Evolutionary conservation across 768 basidiomycete species (phyloP), one percentile per base, ranked within the genome.

Genomic region (Arthromyces matolae): DNA sequence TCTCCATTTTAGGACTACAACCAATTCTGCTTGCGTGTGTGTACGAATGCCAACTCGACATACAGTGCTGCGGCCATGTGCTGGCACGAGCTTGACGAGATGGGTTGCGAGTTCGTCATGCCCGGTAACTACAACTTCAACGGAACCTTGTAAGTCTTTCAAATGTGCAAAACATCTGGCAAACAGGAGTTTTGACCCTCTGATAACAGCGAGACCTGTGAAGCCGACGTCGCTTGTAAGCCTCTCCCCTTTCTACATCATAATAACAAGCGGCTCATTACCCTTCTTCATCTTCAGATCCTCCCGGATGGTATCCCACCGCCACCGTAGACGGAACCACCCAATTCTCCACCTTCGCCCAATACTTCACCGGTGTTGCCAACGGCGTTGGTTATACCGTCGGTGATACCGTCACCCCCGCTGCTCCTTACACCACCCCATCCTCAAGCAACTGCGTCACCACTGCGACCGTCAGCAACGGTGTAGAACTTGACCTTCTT

Each of bases 101-200:
- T 73, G 65, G 72, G 73, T 18, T 75, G 73, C 46, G 56, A 64
- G 24, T 74, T 71, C 44, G 72, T 73, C 27, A 74, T 76, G 73
- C 73, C 73, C 7, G 72, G 72, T 14, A 71, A 72, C 45, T 74
- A 73, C 60, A 54, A 72, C 37, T 58, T 66, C 45, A 69, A 71
- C 20, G 68, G 67, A 1, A 73, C 70, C 19, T 75, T 72, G 71
- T 72, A 48, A 54, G 72, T 2, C 20, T 16, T 45, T 13, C 18
- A 12, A 1, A 8, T 14, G 24, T 25, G 19, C 8, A n/a, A n/a
- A 14, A 13, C 19, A 27, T 18, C n/a, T n/a, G n/a, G 7, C 13
- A 40, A 10, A 33, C 2, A 29, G 28, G 31, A 16, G 36, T 16
- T 31, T 20, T 22, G 2, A 25, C n/a, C 10, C 6, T 1, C 24